Base-by-base conservation (phyloP, 1,139 yeast genomes). In the Eremothecium cymbalariae region DNA sequence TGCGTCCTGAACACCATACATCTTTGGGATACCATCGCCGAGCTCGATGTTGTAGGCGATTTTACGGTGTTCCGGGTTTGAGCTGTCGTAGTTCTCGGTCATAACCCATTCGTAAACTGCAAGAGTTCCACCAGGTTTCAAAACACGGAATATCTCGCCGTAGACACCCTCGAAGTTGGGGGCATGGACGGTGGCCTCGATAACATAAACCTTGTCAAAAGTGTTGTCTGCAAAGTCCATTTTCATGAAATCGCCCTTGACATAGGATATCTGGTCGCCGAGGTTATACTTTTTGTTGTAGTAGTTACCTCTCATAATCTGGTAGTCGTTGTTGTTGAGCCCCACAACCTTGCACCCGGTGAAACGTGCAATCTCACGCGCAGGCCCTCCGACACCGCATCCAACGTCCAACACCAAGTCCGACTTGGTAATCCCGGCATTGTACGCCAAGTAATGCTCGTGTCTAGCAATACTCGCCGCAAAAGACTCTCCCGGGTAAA, bases 301-400 rank as follows among this genome's bases (percentile, higher is more conserved):
- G 62, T 72, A 72, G 60, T 75, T 81, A 40, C 94, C 98, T 61
- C 94, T 83, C 57, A 80, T 86, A 52, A 90, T 82, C 69, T 90
- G 94, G 73, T 93, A 93, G 64, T 90, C 98, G 60, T 90, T 93
- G 70, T 90, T 90, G 70, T 90, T 90, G 55, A 90, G 72, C 33
- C 98, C 98, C 47, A 82, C 83, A 59, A 90, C 70, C 50, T 74
- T 66, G 64, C 90, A 82, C 51, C 81, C 88, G 38, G 97, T 80
- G 67, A 90, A 90, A 60, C 95, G 74, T 45, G 81, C 72, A 57
- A 90, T 90, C 66, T 90, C 95, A 63, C 96, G 80, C 23, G 95
- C 97, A 52, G 98, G 98, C 27, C 98, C 98, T 58, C 98, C 98
- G 51, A 90, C 95, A 70, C 98, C 98, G 68, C 98, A 93, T 34